Conservation (phyloP, 1,284 basidiomycete genomes). For the Tremellales sp. region DNA sequence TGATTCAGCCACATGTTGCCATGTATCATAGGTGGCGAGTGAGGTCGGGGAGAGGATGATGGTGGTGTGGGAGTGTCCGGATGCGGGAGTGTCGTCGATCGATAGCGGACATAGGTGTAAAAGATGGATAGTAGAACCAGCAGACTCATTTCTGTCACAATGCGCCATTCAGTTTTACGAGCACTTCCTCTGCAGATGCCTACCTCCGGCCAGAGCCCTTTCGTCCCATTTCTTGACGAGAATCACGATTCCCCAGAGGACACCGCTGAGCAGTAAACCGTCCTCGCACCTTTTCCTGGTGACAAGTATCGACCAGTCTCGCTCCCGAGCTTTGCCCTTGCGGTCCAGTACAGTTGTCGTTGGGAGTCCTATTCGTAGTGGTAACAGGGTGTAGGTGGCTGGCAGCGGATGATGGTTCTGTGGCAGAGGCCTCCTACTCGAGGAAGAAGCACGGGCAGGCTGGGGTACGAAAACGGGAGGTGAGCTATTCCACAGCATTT, state of each 20-base stretch:
- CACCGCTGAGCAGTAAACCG: slow-evolving; percentile 31
- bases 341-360: slow-evolving; percentile 1
- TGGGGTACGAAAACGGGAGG: background rate
- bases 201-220: slow-evolving; percentile 42
- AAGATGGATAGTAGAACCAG: slow-evolving; percentile 28
- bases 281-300: slow-evolving; percentile 40
- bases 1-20: no score
- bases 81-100: slow-evolving; percentile 8
- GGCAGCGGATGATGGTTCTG: slow-evolving; percentile 17
- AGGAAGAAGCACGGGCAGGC: background rate
- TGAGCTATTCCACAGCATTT: background rate
- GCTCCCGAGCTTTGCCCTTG: slow-evolving; percentile 11
- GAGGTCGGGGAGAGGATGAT: slow-evolving; percentile 7
- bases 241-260: slow-evolving; percentile 29
- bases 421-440: background rate
- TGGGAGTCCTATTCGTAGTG: slow-evolving; percentile 9
- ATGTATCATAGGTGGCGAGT: slow-evolving; percentile 6
- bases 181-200: background rate
- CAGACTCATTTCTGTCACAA: slow-evolving; percentile 28
- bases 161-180: slow-evolving; percentile 9
- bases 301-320: slow-evolving; percentile 15
- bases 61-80: slow-evolving; percentile 2
- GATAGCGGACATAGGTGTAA: slow-evolving; percentile 20
- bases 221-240: slow-evolving; percentile 38
- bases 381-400: slow-evolving; percentile 24